Base-by-base conservation (phyloP, 2,329 filamentous ascomycete genomes). In the Plenodomus lindquistii region DNA sequence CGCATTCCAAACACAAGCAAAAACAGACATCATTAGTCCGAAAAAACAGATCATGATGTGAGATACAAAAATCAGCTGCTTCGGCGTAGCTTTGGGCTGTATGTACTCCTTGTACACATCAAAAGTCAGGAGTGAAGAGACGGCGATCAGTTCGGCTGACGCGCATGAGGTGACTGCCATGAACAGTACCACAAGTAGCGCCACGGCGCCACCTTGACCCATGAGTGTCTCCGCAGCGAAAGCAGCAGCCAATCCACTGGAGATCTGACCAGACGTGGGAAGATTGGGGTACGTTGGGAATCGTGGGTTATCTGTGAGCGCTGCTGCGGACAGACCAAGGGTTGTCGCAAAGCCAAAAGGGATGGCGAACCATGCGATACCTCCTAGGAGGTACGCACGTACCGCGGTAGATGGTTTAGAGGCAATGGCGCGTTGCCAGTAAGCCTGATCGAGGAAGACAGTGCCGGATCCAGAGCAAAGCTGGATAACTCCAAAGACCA, bases 321-420 rank as follows among this genome's bases (percentile, higher is more conserved):
- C 77, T 1, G 73, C 73, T 0, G 74, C 75, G 15, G 71, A 67
- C 2, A 80, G 68, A 11, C 77, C 77, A 44, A 79, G 62, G 1
- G 75, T 77, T 1, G 77, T 78, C 1, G 75, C 72, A 53, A 77
- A 74, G 2, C 72, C 71, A 40, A 77, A 79, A 0, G 77, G 77
- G 16, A 80, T 77, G 4, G 74, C 77, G 49, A 78, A 78, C 72
- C 76, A 79, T 3, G 75, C 76, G 6, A 80, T 59, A 0, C 76
- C 76, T 16, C 75, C 76, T 3, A 79, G 64, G 4, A 70, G 59
- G 38, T 70, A 70, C 0, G 61, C 64, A 17, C 50, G 55, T 2
- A 68, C 63, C 2, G 64, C 64, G 11, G 61, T 65, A 1, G 63
- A 61, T 1, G 64, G 63, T 20, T 63, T 59, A 2, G 65, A 65